Conservation (phyloP, 1,139 yeast species). For the Saccharomyces hybrid region DNA sequence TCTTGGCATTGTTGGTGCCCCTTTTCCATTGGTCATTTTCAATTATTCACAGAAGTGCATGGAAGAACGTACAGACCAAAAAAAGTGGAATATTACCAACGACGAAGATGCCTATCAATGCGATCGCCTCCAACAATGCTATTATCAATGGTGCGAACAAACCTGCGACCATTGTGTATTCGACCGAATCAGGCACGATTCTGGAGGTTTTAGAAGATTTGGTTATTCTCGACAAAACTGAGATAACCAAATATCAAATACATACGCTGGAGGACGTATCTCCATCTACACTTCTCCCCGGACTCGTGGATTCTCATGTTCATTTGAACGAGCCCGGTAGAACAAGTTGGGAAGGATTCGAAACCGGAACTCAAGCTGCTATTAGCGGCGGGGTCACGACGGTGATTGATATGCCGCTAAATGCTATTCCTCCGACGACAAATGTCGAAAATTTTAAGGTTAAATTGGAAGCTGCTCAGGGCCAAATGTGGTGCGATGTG, state of each 20-base stretch:
- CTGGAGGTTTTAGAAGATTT: constrained; percentile 40
- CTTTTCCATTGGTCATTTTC: neutral
- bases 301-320: constrained; percentile 88
- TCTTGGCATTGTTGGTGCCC: neutral
- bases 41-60: neutral
- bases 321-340: constrained; percentile 92
- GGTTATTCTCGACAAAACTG: constrained; percentile 32
- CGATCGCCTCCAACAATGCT: constrained; percentile 61
- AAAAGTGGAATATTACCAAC: neutral
- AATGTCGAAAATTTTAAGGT: constrained; percentile 65
- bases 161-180: constrained; percentile 65
- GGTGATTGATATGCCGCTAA: constrained; percentile 91
- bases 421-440: constrained; percentile 93
- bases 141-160: constrained; percentile 43
- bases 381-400: constrained; percentile 96
- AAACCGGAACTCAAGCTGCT: constrained; percentile 85
- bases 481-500: constrained; percentile 85
- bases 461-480: constrained; percentile 70
- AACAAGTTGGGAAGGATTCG: constrained; percentile 95
- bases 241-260: constrained; percentile 40
- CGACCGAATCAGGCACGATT: constrained; percentile 58
- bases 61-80: neutral
- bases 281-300: constrained; percentile 72
- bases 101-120: constrained; percentile 43
- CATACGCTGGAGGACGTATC: constrained; percentile 46